A percentile compares a stretch with the other conserved stretches of the same genome.
Conservation (phyloP, 768 basidiomycete genomes). For the Trametes gibbosa region DNA sequence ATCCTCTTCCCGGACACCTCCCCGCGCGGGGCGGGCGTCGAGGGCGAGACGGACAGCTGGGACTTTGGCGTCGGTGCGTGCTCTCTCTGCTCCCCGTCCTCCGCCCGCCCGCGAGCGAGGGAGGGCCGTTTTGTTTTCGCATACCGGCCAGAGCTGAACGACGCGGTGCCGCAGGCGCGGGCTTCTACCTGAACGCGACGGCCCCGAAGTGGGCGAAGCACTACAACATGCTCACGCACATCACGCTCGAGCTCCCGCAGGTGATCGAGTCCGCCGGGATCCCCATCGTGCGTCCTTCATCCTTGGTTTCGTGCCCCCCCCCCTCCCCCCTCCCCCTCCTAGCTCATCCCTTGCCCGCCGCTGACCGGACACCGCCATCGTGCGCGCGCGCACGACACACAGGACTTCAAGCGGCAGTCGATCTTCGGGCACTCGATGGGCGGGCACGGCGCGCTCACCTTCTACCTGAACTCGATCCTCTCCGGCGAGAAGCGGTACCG, state of each 20-base stretch:
- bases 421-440: constrained; percentile 98
- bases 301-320: too few species aligned
- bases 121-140: too few species aligned
- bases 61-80: constrained; percentile 79
- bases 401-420: constrained; percentile 84
- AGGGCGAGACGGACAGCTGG: constrained; percentile 80
- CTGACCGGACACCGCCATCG: too few species aligned
- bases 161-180: constrained; percentile 52
- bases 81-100: background rate
- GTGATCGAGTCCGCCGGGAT: constrained; percentile 70
- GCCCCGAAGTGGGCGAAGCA: constrained; percentile 64
- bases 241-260: constrained; percentile 81
- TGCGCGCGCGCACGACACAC: background rate
- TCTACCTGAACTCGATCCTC: constrained; percentile 73
- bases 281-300: constrained; percentile 75
- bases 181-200: constrained; percentile 95
- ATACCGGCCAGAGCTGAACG: too few species aligned
- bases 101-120: background rate
- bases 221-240: constrained; percentile 88
- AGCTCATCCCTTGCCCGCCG: background rate
- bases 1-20: constrained; percentile 95
- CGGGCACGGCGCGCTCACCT: constrained; percentile 89
- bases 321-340: background rate
- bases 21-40: constrained; percentile 85
- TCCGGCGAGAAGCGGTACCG: constrained; percentile 58